These are phyloP conservation scores for Penicillium sp. DNA, from an alignment of 2,329 filamentous ascomycete genomes.

Conservation along the genomic window DNA sequence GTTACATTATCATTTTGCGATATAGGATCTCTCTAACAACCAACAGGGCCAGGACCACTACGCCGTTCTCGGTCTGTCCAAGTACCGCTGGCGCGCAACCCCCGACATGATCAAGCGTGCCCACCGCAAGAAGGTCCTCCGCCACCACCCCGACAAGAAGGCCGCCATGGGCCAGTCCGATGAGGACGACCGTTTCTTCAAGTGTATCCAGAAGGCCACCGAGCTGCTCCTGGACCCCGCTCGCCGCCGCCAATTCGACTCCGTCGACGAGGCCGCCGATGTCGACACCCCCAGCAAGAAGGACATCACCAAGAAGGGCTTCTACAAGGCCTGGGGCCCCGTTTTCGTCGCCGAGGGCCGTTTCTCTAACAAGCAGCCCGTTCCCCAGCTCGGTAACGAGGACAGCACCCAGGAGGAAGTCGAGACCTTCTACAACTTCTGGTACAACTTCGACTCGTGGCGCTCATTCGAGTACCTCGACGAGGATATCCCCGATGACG, in stretches of 20 bases:
- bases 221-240: slow-evolving; percentile 89
- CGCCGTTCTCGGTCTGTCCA: slow-evolving; percentile 87
- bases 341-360: slow-evolving; percentile 90
- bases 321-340: slow-evolving; percentile 89
- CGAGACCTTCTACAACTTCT: slow-evolving; percentile 98
- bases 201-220: slow-evolving; percentile 98
- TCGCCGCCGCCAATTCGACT: slow-evolving; percentile 93
- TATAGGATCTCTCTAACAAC: slow-evolving; percentile 10
- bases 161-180: slow-evolving; percentile 82
- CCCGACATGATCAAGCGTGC: slow-evolving; percentile 99
- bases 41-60: slow-evolving; percentile 90
- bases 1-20: slow-evolving; percentile 19
- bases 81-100: slow-evolving; percentile 87
- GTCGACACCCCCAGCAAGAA: slow-evolving; percentile 93
- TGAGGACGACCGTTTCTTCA: slow-evolving; percentile 95
- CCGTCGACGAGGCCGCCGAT: slow-evolving; percentile 89
- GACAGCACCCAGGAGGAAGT: slow-evolving; percentile 86
- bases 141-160: slow-evolving; percentile 99
- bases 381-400: slow-evolving; percentile 80
- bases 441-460: slow-evolving; percentile 99
- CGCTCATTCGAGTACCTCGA: slow-evolving; percentile 96
- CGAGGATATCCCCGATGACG: slow-evolving; percentile 97
- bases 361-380: slow-evolving; percentile 88
- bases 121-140: slow-evolving; percentile 98
- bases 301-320: slow-evolving; percentile 71